Evolutionary conservation across 2,329 filamentous ascomycete genomes (phyloP).

Genomic region (Stylonectria norvegica): DNA sequence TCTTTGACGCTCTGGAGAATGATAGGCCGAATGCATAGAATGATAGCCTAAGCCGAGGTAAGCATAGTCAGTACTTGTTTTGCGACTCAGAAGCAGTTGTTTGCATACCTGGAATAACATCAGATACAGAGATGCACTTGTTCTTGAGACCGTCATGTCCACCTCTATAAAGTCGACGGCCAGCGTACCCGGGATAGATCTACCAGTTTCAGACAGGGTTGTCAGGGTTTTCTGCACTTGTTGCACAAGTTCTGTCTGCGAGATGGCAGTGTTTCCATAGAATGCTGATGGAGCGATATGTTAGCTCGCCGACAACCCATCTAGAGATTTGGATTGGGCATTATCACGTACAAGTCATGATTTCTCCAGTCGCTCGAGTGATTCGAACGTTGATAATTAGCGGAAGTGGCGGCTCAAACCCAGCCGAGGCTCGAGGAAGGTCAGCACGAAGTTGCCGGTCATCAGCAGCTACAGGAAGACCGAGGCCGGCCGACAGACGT

Average conservation of each 20-base stretch:
- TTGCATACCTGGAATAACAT: conserved; percentile 28
- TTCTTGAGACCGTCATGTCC: conserved; percentile 18
- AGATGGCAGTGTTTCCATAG: conserved; percentile 23
- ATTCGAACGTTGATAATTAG: conserved; percentile 28
- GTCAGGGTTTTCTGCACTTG: conserved; percentile 22
- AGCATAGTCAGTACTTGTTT: no score
- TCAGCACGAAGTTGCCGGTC: conserved; percentile 27
- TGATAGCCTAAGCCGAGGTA: conserved; percentile 21
- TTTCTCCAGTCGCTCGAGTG: conserved; percentile 26
- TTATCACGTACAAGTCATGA: conserved; percentile 25
- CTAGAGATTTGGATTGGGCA: neutral
- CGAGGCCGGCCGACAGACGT: conserved; percentile 26
- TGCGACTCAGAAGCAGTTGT: no score
- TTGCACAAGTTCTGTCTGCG: conserved; percentile 25
- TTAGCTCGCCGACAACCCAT: no score
- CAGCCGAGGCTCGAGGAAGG: conserved; percentile 21
- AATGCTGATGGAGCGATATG: conserved; percentile 12
- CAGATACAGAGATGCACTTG: conserved; percentile 26
- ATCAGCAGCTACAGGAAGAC: conserved; percentile 25
- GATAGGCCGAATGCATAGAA: conserved; percentile 28
- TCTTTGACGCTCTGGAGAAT: conserved; percentile 29
- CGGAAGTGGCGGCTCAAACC: conserved; percentile 24
- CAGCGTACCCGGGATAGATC: conserved; percentile 22
- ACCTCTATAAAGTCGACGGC: conserved; percentile 23
- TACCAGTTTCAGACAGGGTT: conserved; percentile 21